Evolutionary conservation across 2,329 filamentous ascomycete species (phyloP), one percentile per base, ranked within the genome.

Genomic region (Microsporum canis): DNA sequence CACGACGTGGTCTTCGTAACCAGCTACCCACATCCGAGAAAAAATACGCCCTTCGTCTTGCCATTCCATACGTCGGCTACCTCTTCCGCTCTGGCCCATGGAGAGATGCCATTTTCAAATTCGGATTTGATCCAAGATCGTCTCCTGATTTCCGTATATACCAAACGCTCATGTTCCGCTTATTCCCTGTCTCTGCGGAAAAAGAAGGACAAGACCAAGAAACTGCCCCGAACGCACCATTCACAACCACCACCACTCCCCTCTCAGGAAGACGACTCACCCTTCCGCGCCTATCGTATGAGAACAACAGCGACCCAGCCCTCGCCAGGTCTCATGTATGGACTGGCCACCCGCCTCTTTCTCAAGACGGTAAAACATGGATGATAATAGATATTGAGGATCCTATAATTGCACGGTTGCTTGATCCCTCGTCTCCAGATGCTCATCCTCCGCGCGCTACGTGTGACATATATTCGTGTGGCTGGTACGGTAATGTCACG

Each of bases 331-430:
- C 71, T 0, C 91, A 97, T 72, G 78, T 92, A 1, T 97, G 96
- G 73, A 89, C 95, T 63, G 92, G 92, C 55, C 79, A 84, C 62
- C 82, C 71, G 0, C 75, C 81, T 1, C 84, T 92, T 60, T 84
- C 84, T 14, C 82, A 83, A 1, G 91, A 96, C 68, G 91, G 91
- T 43, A 94, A 94, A 68, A 86, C 94, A 57, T 99, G 91, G 88
- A 94, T 97, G 77, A 82, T 95, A 31, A 95, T 91, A 75, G 94
- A 99, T 72, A 87, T 97, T 60, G 87, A 84, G 0, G 92, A 97
- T 68, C 88, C 90, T 0, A 70, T 91, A 0, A 78, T 97, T 1
- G 76, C 78, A 0, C 73, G 78, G 8, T 76, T 96, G 2, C 79
- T 96, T 43, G 80, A 85, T 23, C 82, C 83, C 0, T 78, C 85